A percentile compares a stretch with the other conserved stretches of the same genome.
These are phyloP conservation scores for Cryptococcus floricola DNA, from an alignment of 1,284 basidiomycete genomes.

Conservation along the genomic window DNA sequence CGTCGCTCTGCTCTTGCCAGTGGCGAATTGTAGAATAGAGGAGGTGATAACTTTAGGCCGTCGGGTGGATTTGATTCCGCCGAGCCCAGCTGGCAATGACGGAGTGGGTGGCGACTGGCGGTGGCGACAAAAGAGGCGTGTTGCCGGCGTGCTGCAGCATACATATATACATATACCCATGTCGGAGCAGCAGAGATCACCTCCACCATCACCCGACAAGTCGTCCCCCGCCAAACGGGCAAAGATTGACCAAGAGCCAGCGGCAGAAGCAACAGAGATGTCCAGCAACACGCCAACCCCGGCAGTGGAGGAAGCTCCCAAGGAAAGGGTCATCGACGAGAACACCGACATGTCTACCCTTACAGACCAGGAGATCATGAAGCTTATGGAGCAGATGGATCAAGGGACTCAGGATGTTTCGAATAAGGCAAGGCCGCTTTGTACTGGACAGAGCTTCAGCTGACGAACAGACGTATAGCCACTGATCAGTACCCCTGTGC, in stretches of 20 bases:
- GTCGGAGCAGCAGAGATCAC: too few species aligned
- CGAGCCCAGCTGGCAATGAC: too few species aligned
- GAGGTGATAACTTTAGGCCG: too few species aligned
- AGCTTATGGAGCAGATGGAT: conserved; percentile 43
- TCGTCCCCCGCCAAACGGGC: neutral
- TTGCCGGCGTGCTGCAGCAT: too few species aligned
- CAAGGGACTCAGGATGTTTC: conserved; percentile 22
- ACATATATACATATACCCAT: too few species aligned
- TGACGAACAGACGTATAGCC: conserved; percentile 29
- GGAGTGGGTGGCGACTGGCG: too few species aligned
- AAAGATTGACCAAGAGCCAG: neutral
- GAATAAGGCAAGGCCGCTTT: conserved; percentile 26
- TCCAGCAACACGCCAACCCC: neutral
- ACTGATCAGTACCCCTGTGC: conserved; percentile 47
- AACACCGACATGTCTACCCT: conserved; percentile 44
- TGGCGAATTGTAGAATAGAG: too few species aligned
- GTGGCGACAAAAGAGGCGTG: too few species aligned
- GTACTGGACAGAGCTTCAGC: neutral
- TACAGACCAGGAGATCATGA: conserved; percentile 49
- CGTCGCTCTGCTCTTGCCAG: too few species aligned
- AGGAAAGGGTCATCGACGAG: conserved; percentile 43
- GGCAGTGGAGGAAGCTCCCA: neutral
- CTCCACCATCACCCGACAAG: too few species aligned
- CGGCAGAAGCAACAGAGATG: neutral
- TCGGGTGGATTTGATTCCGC: too few species aligned